Evolutionary conservation across 306 rosid genomes (phyloP), one percentile per base, ranked within the genome.

Genomic region (Pyrus bretschneideri): DNA sequence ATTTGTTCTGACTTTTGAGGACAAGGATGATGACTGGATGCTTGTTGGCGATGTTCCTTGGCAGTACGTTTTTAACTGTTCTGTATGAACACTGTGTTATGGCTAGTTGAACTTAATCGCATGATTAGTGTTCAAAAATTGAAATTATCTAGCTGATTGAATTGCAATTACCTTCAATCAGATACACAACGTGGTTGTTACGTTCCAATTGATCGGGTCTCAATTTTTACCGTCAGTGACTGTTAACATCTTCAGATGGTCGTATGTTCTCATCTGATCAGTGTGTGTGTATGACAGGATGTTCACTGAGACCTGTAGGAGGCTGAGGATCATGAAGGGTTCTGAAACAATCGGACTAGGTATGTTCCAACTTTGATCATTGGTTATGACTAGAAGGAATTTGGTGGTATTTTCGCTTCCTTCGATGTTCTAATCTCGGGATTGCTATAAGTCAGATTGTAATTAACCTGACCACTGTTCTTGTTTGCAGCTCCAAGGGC

Each of bases 11-110:
- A 92, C 99, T 14, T 95, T 87, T 77, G 96, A 95, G 87, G 99
- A 95, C 83, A 92, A 80, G 83, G 99, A 95, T 74, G 97, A 94
- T 35, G 99, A 95, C 51, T 95, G 99, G 99, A 95, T 95, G 99
- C 97, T 95, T 69, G 99, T 91, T 63, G 97, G 97, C 67, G 97
- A 95, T 82, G 98, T 95, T 80, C 98, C 98, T 10, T 95, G 98
- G 98, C 89, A 78, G 98, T 95, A 88, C 77, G 97, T 85, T 70
- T 75, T 70, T 58, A 80, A 72, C 13, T 10, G 62, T 57, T 21
- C 62, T 57, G 13, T 57, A 14, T 1, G 54, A 49, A 49, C 54
- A 49, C 25, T 63, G 6, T 62, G 42, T 17, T 30, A 13, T 54
- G 78, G 69, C 70, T 57, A 61, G 23, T 51, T 11, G 11, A 19